Evolutionary conservation across 495 filamentous ascomycete genomes (phyloP).

Genomic region (Penicillium paxilli): DNA sequence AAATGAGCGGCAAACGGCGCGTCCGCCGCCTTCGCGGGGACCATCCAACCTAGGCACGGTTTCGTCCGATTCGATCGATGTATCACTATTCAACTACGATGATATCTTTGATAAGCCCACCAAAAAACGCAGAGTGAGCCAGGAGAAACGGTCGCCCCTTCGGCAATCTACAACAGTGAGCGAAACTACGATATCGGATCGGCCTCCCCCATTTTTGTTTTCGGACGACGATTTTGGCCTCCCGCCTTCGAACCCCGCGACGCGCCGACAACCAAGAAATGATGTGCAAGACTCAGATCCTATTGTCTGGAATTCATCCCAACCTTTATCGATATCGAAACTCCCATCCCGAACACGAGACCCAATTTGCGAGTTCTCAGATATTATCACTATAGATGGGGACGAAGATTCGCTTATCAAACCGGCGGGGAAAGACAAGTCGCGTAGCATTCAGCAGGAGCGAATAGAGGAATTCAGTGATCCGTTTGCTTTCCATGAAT

Average conservation of each 20-base stretch:
- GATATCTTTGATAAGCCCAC: slow-evolving; percentile 35
- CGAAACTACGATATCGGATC: slow-evolving; percentile 2
- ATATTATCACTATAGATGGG: slow-evolving; percentile 39
- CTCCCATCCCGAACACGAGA: neutral
- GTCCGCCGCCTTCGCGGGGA: slow-evolving; percentile 8
- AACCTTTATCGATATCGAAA: slow-evolving; percentile 13
- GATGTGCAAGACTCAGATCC: slow-evolving; percentile 48
- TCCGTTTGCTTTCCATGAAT: slow-evolving; percentile 28
- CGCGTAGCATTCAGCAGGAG: slow-evolving; percentile 14
- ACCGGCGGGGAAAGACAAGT: neutral
- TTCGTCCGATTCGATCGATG: slow-evolving; percentile 54
- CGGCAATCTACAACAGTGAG: neutral
- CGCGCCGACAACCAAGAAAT: slow-evolving; percentile 4
- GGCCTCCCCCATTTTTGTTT: slow-evolving; percentile 30
- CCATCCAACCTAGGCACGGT: slow-evolving; percentile 19
- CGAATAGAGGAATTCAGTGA: slow-evolving; percentile 44
- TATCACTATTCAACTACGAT: slow-evolving; percentile 34
- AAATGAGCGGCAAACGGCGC: slow-evolving; percentile 2
- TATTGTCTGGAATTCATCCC: slow-evolving; percentile 55
- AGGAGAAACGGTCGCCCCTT: slow-evolving; percentile 12
- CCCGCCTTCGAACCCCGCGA: slow-evolving; percentile 18
- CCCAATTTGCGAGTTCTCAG: slow-evolving; percentile 1
- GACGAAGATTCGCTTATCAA: slow-evolving; percentile 32
- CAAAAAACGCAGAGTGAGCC: slow-evolving; percentile 45
- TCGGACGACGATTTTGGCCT: slow-evolving; percentile 37